Percentiles rank a stretch among this genome's conserved stretches.
These are phyloP conservation scores for Achaetomiella virescens DNA, from an alignment of 495 filamentous ascomycete species.

Conservation along the genomic window DNA sequence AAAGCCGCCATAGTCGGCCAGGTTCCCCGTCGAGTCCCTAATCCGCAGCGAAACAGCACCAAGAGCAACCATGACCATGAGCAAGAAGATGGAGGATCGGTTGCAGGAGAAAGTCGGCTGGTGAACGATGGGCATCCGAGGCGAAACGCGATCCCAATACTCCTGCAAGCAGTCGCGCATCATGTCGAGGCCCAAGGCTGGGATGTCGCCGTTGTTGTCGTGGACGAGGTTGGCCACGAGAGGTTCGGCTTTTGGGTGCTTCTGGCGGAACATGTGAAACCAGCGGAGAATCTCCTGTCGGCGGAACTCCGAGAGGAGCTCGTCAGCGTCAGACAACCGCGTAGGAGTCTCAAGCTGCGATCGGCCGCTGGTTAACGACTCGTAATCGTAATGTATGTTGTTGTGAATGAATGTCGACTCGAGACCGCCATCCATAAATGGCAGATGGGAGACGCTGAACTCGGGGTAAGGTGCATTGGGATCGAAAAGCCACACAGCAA, in stretches of 20 bases:
- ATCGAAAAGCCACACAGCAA: constrained; percentile 47
- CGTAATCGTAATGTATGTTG: constrained; percentile 47
- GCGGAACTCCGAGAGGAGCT: constrained; percentile 77
- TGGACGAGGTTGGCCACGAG: constrained; percentile 67
- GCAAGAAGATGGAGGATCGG: constrained; percentile 68
- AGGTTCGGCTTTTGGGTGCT: constrained; percentile 63
- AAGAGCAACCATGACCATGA: constrained; percentile 83
- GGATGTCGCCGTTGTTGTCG: constrained; percentile 58
- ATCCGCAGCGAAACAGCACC: constrained; percentile 84
- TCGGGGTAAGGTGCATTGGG: constrained; percentile 37
- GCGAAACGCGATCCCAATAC: constrained; percentile 90
- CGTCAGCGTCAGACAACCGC: constrained; percentile 64
- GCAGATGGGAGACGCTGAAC: constrained; percentile 36
- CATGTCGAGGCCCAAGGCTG: constrained; percentile 76
- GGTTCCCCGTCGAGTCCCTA: constrained; percentile 60
- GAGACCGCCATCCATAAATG: constrained; percentile 44
- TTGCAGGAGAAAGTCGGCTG: constrained; percentile 85
- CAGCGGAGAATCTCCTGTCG: constrained; percentile 70
- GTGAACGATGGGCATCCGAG: constrained; percentile 89
- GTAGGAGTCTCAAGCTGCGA: constrained; percentile 69
- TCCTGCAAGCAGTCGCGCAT: constrained; percentile 88
- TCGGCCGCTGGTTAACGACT: constrained; percentile 53
- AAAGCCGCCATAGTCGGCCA: constrained; percentile 65
- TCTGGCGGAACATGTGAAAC: constrained; percentile 70
- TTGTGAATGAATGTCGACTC: constrained; percentile 47